Base-by-base conservation (phyloP, 305 asterid genomes). In the Fraxinus sp. region DNA sequence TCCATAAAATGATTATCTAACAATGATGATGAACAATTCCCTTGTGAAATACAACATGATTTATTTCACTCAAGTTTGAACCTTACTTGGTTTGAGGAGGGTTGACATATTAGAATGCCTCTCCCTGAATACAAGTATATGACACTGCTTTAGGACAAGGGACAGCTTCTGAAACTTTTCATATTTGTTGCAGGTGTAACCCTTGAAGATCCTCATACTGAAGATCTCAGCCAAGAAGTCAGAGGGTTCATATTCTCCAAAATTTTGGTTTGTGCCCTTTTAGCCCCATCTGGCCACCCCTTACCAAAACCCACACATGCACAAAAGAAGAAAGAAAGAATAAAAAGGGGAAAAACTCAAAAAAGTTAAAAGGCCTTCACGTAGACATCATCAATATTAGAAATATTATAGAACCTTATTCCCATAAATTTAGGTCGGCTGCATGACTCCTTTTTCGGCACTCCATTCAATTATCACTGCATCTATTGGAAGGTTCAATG, bases 201-300 rank as follows among this genome's bases (percentile, higher is more conserved):
- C 84, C 98, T 96, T 30, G 99, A 96, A 89, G 99, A 96, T 87
- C 99, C 99, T 84, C 98, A 93, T 77, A 96, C 95, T 49, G 99
- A 96, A 89, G 99, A 96, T 87, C 97, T 96, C 85, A 94, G 95
- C 91, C 99, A 94, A 92, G 99, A 96, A 83, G 98, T 91, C 86
- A 92, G 97, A 87, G 99, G 98, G 81, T 96, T 94, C 90, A 90
- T 93, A 83, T 96, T 96, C 93, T 96, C 98, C 82, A 91, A 79
- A 82, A 93, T 93, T 90, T 84, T 94, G 98, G 99, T 96, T 84
- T 83, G 94, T 90, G 84, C 81, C 35, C 80, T 77, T 35, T 82
- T 64, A 64, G 82, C 86, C 37, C 8, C 72, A 8, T 22, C 72
- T 62, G 66, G 11, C 30, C 32, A 11, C 9, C n/a, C 85, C 85